Conservation (phyloP, 192 early-diverging fungal genomes). For the Thoreauomyces humboldtii region DNA sequence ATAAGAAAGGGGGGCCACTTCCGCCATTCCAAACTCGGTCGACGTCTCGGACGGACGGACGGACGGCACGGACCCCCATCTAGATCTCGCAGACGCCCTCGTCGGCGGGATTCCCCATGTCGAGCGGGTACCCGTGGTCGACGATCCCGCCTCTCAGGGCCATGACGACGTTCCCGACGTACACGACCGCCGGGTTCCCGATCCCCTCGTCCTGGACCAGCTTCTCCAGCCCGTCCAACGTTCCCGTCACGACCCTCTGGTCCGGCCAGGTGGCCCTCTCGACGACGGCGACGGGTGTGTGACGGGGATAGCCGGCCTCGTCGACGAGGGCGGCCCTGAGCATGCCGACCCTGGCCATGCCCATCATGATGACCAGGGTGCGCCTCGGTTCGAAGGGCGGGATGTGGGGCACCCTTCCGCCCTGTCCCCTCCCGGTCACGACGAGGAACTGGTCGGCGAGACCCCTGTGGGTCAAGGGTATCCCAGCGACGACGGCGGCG, state of each 20-base stretch:
- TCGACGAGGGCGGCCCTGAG: conserved; percentile 56
- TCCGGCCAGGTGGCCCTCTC: conserved; percentile 69
- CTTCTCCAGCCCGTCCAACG: conserved; percentile 60
- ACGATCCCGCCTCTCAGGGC: not conserved
- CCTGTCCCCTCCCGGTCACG: conserved; percentile 76
- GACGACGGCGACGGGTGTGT: conserved; percentile 72
- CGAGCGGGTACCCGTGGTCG: not conserved
- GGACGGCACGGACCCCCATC: no score
- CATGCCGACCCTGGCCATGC: conserved; percentile 65
- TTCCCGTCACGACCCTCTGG: conserved; percentile 69
- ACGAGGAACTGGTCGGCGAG: conserved; percentile 82
- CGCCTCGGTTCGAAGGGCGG: conserved; percentile 64
- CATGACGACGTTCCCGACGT: not conserved
- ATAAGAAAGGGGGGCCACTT: no score
- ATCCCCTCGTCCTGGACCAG: conserved; percentile 56
- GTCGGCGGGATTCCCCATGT: not conserved
- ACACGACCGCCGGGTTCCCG: conserved; percentile 71
- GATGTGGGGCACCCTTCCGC: conserved; percentile 70
- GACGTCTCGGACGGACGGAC: no score
- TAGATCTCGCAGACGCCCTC: no score
- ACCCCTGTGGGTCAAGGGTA: conserved; percentile 89
- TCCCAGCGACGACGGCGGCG: conserved; percentile 65
- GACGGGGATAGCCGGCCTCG: conserved; percentile 59
- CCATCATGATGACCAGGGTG: conserved; percentile 84
- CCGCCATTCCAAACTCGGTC: no score